Evolutionary conservation across 352 stramenopile genomes (phyloP), one percentile per base, ranked within the genome.

Genomic region (Aphanomyces cochlioides): DNA sequence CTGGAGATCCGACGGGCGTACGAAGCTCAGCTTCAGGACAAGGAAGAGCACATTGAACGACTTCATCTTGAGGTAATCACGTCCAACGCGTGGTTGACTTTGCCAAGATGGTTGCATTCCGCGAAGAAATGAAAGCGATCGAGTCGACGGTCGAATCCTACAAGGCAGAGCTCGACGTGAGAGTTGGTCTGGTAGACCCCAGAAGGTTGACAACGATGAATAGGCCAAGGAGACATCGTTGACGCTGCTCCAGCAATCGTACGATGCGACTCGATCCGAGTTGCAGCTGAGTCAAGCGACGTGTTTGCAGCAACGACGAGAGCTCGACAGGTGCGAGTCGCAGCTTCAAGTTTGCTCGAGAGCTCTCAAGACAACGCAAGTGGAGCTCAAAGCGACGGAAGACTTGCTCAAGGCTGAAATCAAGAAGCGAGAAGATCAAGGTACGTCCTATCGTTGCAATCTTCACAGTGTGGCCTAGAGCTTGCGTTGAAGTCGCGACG

Each of bases 311-410:
- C 28, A 28, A 28, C 28, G 28, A 28, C 28, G 28, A 28, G 28
- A 28, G 2, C 28, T 28, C 28, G 28, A 28, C 1, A 0, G 28
- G 28, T 28, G 28, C 28, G 28, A 28, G 28, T 28, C 28, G 28
- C 28, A 28, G 28, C 28, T 28, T 28, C 1, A 28, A 2, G 28
- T 28, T 28, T 28, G 28, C 28, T 28, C 28, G 28, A n/a, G 10
- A 50, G 43, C 43, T 12, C 17, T 50, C 43, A n/a, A 1, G 17
- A n/a, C 43, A 12, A n/a, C 17, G 17, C 43, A 50, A 50, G 17
- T n/a, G 0, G 80, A 89, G 57, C 66, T 88, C 8, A 21, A 80
- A 13, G 66, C 70, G 48, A 78, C 89, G 67, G 81, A 91, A 53
- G 79, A 91, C 7, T 80, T 88, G 50, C 45, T 82, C 7, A 74